Percentiles rank a stretch among this genome's conserved stretches.
These are phyloP conservation scores for Populus hybrid DNA, from an alignment of 441 rosid species.

Conservation along the genomic window DNA sequence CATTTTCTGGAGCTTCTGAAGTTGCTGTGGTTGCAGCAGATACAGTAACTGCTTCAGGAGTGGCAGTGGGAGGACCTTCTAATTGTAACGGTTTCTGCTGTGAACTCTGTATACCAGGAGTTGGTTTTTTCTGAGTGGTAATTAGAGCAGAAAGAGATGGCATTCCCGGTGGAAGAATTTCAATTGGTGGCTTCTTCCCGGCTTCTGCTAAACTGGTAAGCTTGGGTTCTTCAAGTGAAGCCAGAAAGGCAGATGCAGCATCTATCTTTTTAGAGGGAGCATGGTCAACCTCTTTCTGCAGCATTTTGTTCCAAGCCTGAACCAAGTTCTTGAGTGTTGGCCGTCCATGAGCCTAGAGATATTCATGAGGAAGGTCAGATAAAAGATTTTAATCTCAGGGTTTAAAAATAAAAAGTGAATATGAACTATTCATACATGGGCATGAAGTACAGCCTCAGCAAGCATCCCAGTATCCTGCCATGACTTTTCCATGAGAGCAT, in stretches of 20 bases:
- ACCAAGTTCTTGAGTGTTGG: conserved; percentile 86
- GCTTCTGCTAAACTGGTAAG: conserved; percentile 86
- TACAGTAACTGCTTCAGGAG: conserved; percentile 14
- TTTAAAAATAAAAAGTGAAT: background rate
- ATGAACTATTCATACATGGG: conserved; percentile 53
- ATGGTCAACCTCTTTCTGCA: conserved; percentile 85
- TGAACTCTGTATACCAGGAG: conserved; percentile 34
- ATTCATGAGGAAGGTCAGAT: conserved; percentile 16
- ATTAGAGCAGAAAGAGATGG: conserved; percentile 80
- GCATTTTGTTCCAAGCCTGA: conserved; percentile 83
- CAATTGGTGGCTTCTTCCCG: conserved; percentile 78
- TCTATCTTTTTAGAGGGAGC: conserved; percentile 69
- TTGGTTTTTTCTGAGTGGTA: conserved; percentile 67
- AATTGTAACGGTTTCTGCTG: conserved; percentile 63
- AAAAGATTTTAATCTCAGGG: background rate
- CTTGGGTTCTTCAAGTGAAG: conserved; percentile 92
- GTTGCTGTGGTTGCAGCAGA: conserved; percentile 11
- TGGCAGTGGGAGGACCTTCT: conserved; percentile 57
- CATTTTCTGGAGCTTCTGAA: background rate
- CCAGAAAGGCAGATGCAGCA: conserved; percentile 91
- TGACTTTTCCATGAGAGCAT: conserved; percentile 96
- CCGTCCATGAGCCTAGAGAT: conserved; percentile 90
- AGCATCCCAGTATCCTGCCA: conserved; percentile 99
- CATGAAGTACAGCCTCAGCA: conserved; percentile 96
- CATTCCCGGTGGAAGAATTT: conserved; percentile 95